Base-by-base conservation (phyloP, 331 rosid species). In the Malus hybrid region DNA sequence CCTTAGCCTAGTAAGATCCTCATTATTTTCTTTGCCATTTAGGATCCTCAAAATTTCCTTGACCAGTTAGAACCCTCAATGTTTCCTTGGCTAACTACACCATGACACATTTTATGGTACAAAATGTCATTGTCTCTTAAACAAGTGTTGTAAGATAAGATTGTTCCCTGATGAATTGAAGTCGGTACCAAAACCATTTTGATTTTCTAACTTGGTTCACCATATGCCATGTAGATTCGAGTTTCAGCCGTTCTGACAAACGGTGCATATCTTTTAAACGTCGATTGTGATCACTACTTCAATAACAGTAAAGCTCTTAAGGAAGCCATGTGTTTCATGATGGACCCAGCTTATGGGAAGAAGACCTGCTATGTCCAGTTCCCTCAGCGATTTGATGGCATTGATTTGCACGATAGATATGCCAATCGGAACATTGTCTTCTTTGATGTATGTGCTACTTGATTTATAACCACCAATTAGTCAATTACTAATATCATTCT, bases 271-370 rank as follows among this genome's bases (percentile, higher is more conserved):
- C 88, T 95, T 54, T 74, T 95, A 86, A 95, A 95, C 7, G 97
- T 95, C 2, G 99, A 95, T 82, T 95, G 99, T 92, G 99, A 95
- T 76, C 99, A 95, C 89, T 95, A 95, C 80, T 95, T 95, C 76
- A 95, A 95, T 83, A 95, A 95, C 81, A 90, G 99, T 85, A 92
- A 92, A 87, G 99, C 99, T 80, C 90, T 95, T 22, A 95, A 92
- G 78, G 99, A 95, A 82, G 99, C 97, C 48, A 95, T 95, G 99
- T 95, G 97, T 87, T 95, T 95, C 91, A 86, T 95, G 99, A 90
- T 92, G 99, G 99, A 95, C 78, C 97, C 99, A 75, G 89, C 86
- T 32, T 73, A 67, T 82, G 97, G 97, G 76, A 95, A 86, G 87
- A 95, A 92, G 88, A 92, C 97, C 64, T 95, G 99, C 79, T 95